Evolutionary conservation across 768 basidiomycete species (phyloP).

Genomic region (Pisolithus albus): DNA sequence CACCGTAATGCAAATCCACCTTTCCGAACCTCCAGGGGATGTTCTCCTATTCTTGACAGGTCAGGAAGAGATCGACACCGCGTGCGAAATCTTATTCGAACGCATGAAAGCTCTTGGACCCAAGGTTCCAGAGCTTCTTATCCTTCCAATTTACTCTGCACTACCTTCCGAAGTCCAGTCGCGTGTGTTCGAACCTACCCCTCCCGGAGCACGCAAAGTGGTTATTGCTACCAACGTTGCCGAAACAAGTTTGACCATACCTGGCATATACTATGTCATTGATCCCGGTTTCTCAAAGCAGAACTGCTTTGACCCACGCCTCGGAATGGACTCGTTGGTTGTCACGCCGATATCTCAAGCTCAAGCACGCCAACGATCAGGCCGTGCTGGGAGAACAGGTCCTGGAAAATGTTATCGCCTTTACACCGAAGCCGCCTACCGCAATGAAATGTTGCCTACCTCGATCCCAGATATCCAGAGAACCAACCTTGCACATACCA

Average conservation of each 20-base stretch:
- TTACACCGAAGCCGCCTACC: conserved; percentile 96
- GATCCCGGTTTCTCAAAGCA: conserved; percentile 99
- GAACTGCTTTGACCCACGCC: conserved; percentile 93
- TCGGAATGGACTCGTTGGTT: conserved; percentile 98
- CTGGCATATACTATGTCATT: conserved; percentile 98
- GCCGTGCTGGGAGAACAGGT: conserved; percentile 95
- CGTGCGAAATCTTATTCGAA: conserved; percentile 95
- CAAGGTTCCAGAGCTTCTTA: conserved; percentile 96
- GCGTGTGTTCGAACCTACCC: conserved; percentile 94
- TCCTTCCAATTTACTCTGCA: conserved; percentile 96
- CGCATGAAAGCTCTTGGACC: conserved; percentile 98
- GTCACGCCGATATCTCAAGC: conserved; percentile 99
- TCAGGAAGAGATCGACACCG: conserved; percentile 97
- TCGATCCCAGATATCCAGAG: conserved; percentile 98
- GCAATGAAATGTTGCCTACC: conserved; percentile 98
- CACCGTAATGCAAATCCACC: conserved; percentile 98
- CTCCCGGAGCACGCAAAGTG: conserved; percentile 96
- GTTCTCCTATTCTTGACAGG: conserved; percentile 96
- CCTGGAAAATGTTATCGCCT: conserved; percentile 98
- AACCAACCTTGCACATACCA: conserved; percentile 86
- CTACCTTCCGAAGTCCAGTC: conserved; percentile 98
- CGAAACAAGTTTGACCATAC: conserved; percentile 96
- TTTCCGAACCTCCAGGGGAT: conserved; percentile 96
- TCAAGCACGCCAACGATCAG: conserved; percentile 90
- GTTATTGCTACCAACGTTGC: conserved; percentile 99